Base-by-base conservation (phyloP, 345 rosid genomes). In the Arabis hirsuta region DNA sequence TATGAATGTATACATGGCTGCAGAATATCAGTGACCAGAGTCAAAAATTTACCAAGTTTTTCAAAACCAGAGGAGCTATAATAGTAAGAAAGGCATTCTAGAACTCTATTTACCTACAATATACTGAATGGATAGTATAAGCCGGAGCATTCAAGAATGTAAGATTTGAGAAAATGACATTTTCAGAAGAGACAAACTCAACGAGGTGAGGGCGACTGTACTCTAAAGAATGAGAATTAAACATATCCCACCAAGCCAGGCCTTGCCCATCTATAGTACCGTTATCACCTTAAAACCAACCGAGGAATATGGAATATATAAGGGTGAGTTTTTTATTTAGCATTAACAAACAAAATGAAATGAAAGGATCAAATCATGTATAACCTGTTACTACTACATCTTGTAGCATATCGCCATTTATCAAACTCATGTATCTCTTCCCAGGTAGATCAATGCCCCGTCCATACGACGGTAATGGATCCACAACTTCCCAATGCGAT, bases 261-360 rank as follows among this genome's bases (percentile, higher is more conserved):
- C 88, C 90, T 71, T 85, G 90, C 5, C 90, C 90, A 58, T 89
- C 88, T 16, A 87, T 81, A 6, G 86, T 85, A 57, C 96, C 92
- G 12, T 84, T 84, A 77, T 83, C 77, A 51, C 92, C 89, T 89
- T 89, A 55, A 26, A 24, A 22, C 41, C 16, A 24, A 22, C 41
- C 16, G 5, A 55, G 9, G 39, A 44, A 72, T 26, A 53, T 7
- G 51, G 41, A 24, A 45, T n/a, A 45, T n/a, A 46, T 52, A 39
- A 24, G 0, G 0, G 14, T 34, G 20, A 59, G 67, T 50, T 38
- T 48, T 36, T 59, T 10, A 11, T 26, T 14, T 16, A 71, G 43
- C 43, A 16, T 12, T 39, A 39, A 12, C 41, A 51, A 27, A 41
- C 22, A 31, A 51, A 39, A 60, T 60, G 42, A 13, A 53, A 54